Conservation (phyloP, 345 rosid species). For the Clausena lansium region DNA sequence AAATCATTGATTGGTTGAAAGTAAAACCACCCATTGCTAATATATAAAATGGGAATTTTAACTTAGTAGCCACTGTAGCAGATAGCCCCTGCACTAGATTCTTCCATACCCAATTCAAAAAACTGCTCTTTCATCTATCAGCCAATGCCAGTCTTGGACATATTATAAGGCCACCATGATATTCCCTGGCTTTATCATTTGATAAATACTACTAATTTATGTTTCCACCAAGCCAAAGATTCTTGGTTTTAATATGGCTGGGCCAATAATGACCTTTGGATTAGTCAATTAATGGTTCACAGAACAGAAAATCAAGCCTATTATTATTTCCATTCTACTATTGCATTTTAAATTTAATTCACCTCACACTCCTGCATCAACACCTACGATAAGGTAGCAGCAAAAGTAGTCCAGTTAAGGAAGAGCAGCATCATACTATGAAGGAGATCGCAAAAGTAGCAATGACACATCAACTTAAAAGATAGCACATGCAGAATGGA, state of each 20-base stretch:
- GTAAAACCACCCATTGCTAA: background rate
- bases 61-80: background rate
- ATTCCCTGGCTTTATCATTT: background rate
- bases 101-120: background rate
- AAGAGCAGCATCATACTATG: background rate
- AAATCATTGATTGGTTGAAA: background rate
- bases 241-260: background rate
- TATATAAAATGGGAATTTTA: background rate
- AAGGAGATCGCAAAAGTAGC: background rate
- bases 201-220: background rate
- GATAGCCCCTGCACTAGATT: background rate
- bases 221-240: background rate
- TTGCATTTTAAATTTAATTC: background rate
- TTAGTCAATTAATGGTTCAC: background rate
- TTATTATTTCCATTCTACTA: background rate
- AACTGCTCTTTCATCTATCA: background rate
- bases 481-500: background rate
- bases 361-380: background rate
- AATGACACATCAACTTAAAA: background rate
- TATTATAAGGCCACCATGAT: background rate
- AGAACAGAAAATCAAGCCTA: background rate
- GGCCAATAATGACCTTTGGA: background rate
- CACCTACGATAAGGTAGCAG: background rate
- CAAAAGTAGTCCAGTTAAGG: background rate
- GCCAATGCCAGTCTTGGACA: background rate